Base-by-base conservation (phyloP, 495 filamentous ascomycete genomes). In the Neurospora sp. region DNA sequence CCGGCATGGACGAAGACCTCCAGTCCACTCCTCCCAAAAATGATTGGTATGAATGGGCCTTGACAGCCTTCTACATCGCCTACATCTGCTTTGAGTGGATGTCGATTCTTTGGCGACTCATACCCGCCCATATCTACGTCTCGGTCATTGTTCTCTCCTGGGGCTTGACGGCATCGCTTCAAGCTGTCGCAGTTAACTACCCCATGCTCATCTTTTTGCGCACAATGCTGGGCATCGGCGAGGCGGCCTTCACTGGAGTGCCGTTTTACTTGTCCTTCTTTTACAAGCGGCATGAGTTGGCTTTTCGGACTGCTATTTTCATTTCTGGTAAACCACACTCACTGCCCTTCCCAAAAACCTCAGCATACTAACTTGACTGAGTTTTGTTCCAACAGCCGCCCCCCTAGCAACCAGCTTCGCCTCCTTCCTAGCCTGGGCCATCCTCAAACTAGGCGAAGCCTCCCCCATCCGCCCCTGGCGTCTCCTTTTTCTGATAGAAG, bases 231-330 rank as follows among this genome's bases (percentile, higher is more conserved):
- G 92, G 92, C n/a, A 86, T 89, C 4, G 87, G 88, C 48, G 93
- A 95, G 81, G 89, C 89, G 6, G 92, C 88, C 1, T 96, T 93
- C 73, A 91, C 92, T 7, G 89, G 89, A n/a, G 86, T 94, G 40
- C 92, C 92, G 1, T 94, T 92, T 72, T 88, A 95, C 39, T 83
- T 97, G 0, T 92, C 90, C 0, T 95, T 94, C 79, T 97, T 97
- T 84, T 97, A 94, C 77, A 90, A 91, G 73, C 84, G 93, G 20
- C 84, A 91, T 84, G 93, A 96, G 79, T 82, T 97, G 8, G 94
- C 93, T 27, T 86, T 96, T 22, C 86, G 94, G 14, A 90, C 89
- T 12, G 94, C 92, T 70, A 81, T 95, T n/a, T 96, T 95, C 79
- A 83, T 97, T 3, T 89, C 91, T 5, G 80, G 80, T 81, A 82